Evolutionary conservation across 2,329 filamentous ascomycete genomes (phyloP).

Genomic region (Botrytis cinerea): DNA sequence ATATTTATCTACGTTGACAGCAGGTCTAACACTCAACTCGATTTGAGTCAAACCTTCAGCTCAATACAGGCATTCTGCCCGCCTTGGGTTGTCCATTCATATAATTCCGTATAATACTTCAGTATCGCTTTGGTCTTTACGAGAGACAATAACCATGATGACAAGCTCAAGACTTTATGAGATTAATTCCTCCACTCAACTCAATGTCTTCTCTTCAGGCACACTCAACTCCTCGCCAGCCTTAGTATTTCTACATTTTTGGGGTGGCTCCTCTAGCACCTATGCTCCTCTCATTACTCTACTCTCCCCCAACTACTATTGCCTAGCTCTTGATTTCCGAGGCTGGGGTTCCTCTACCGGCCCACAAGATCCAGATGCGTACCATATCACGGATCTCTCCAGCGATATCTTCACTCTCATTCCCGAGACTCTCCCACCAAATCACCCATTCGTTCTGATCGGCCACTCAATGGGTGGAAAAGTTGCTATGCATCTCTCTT

Average conservation of each 20-base stretch:
- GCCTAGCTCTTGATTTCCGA: conserved; percentile 42
- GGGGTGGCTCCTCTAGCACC: conserved; percentile 44
- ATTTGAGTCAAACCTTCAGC: neutral
- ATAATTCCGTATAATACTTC: neutral
- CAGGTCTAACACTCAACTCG: neutral
- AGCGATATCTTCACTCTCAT: conserved; percentile 35
- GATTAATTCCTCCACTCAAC: conserved; percentile 16
- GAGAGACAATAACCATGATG: neutral
- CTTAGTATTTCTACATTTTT: conserved; percentile 45
- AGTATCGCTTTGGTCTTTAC: neutral
- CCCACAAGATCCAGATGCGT: conserved; percentile 35
- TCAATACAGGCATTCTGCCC: neutral
- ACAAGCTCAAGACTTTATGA: neutral
- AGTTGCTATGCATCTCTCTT: conserved; percentile 33
- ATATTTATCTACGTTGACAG: neutral
- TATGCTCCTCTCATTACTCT: conserved; percentile 35
- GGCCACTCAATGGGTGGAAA: conserved; percentile 48
- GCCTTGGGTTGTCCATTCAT: neutral
- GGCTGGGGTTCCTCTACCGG: conserved; percentile 45
- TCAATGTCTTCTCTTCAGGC: conserved; percentile 23
- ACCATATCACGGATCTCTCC: conserved; percentile 40
- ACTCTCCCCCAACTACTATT: conserved; percentile 29
- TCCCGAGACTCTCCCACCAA: conserved; percentile 23
- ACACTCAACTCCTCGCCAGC: conserved; percentile 17
- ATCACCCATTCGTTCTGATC: conserved; percentile 40